Percentiles rank a stretch among this genome's conserved stretches.
phyloP scores from a whole-genome alignment of 2,329 filamentous ascomycete genomes.

The Aaosphaeria pasadenensis region DNA sequence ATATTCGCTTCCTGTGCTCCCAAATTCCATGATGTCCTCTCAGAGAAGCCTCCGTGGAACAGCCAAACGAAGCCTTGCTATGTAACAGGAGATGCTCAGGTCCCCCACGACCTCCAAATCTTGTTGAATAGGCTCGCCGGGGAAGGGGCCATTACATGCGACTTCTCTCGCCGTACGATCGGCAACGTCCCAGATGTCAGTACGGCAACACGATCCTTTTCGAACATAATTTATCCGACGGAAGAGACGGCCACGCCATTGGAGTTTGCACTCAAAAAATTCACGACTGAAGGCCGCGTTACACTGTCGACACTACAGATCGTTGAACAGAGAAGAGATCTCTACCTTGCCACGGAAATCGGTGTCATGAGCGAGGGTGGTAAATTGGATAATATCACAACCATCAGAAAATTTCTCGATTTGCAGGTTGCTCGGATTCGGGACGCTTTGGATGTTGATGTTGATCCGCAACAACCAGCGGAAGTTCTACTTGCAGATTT shows the following conservation, averaged over 20 bases:
- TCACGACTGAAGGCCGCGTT: background rate
- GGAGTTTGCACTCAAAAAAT: background rate
- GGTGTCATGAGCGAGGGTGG: background rate
- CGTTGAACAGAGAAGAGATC: background rate
- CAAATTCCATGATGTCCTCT: too few relatives aligned
- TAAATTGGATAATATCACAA: background rate
- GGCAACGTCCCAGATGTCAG: background rate
- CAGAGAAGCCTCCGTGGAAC: too few relatives aligned
- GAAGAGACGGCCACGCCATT: background rate
- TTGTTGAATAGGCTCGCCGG: background rate
- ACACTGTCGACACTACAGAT: background rate
- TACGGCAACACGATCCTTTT: slow-evolving; percentile 1
- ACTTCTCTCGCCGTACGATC: background rate
- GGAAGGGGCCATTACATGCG: background rate
- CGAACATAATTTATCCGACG: background rate
- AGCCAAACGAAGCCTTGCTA: background rate
- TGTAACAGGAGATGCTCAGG: background rate
- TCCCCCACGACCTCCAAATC: background rate
- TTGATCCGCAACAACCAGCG: background rate
- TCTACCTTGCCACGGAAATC: background rate
- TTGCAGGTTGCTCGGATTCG: background rate
- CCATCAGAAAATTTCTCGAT: background rate
- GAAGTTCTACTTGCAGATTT: background rate
- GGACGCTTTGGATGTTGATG: background rate
- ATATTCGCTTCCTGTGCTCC: too few relatives aligned